Evolutionary conservation across 2,329 filamentous ascomycete genomes (phyloP), one percentile per base, ranked within the genome.

Genomic region (Dendryphion nanum): DNA sequence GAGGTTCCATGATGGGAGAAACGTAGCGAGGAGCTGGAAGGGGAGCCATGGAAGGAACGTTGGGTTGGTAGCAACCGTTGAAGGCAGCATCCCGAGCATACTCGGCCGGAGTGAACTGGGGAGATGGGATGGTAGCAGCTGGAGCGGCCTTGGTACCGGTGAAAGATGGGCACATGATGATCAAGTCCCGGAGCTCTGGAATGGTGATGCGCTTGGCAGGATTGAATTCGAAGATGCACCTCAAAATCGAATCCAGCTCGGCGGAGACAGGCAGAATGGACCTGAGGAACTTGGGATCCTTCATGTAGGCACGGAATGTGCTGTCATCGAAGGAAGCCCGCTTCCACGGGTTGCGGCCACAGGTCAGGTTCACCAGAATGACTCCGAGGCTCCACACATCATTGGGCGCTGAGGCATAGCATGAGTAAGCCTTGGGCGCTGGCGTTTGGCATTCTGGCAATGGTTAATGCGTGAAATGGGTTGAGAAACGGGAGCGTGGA

Each of bases 361-460:
- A 98, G 35, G 89, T 95, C 52, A 98, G 77, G 74, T 98, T 98
- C 57, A 98, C 89, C 44, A 98, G 78, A 63, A 98, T 95, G 37
- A 98, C 91, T 53, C 93, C 93, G n/a, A 98, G 79, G 59, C 87
- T 91, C 93, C 93, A 98, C 55, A 97, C 83, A 68, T 98, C 93
- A 72, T 97, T 98, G 41, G 91, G 87, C 36, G 88, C 89, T 50
- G 90, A 95, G 51, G 83, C 83, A 69, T 98, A 98, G 67, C 80
- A 91, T 19, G 85, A 75, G 62, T 76, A 76, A 67, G 75, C 80
- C 78, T 79, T 82, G 58, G 73, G 84, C 69, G 77, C 76, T 40
- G 83, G 78, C 56, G 89, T 87, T 68, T 96, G 82, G 65, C 93
- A 98, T 80, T 98, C 93, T 96, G 68, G 38, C 49, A 36, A 45